Percentiles rank a stretch among this genome's conserved stretches.
phyloP scores from a whole-genome alignment of 2,329 filamentous ascomycete species.

The Claviceps humidiphila region DNA sequence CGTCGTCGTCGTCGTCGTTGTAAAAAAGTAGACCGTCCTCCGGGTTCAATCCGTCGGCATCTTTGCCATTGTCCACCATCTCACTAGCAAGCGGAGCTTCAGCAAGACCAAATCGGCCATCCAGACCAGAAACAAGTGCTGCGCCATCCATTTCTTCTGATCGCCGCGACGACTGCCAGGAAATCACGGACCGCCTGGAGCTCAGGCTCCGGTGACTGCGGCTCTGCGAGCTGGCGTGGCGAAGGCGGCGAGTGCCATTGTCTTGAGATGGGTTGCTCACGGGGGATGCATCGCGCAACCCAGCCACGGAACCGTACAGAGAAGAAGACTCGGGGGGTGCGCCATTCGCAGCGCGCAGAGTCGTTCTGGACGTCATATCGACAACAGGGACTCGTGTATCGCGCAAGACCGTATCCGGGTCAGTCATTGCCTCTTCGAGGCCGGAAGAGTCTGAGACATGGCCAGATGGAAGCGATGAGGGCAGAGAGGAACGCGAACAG shows the following conservation, averaged over 20 bases:
- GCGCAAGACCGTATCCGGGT: conserved; percentile 8
- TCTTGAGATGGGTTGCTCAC: conserved; percentile 20
- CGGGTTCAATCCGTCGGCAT: conserved; percentile 19
- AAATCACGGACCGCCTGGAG: conserved; percentile 19
- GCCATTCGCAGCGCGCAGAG: conserved; percentile 18
- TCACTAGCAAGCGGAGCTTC: conserved; percentile 34
- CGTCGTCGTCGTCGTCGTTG: conserved; percentile 18
- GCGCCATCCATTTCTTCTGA: conserved; percentile 39
- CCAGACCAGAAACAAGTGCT: conserved; percentile 37
- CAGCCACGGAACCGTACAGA: conserved; percentile 26
- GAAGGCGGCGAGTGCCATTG: conserved; percentile 19
- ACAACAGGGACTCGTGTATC: conserved; percentile 4
- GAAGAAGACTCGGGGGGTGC: conserved; percentile 15
- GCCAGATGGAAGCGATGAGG: conserved; percentile 6
- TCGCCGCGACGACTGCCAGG: conserved; percentile 19
- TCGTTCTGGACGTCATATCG: conserved; percentile 24
- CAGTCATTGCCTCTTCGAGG: conserved; percentile 17
- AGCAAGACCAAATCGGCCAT: conserved; percentile 38
- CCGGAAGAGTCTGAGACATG: conserved; percentile 10
- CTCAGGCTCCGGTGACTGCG: conserved; percentile 15
- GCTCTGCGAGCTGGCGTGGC: conserved; percentile 21
- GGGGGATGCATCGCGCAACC: conserved; percentile 23
- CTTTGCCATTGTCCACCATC: conserved; percentile 29
- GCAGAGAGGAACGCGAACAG: conserved; percentile 6
- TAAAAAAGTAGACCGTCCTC: conserved; percentile 23